Percentiles rank a stretch among this genome's conserved stretches.
These are phyloP conservation scores for Ganoderma leucocontextum DNA, from an alignment of 1,284 basidiomycete species.

Conservation along the genomic window DNA sequence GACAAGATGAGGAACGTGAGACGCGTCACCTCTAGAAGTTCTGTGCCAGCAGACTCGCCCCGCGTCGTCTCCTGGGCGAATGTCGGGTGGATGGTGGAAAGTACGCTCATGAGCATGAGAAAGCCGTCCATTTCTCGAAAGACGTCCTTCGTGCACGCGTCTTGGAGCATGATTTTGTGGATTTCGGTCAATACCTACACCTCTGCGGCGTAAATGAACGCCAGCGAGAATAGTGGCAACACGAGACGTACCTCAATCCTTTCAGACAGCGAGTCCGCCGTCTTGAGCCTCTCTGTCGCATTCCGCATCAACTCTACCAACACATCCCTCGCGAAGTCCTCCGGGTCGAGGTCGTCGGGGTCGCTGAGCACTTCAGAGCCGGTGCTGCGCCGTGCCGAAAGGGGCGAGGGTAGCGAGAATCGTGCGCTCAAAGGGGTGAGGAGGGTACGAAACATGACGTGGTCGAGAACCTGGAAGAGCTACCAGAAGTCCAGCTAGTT, in stretches of 20 bases:
- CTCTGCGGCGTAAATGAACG: slow-evolving; percentile 9
- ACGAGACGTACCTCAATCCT: slow-evolving; percentile 57
- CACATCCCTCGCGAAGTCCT: slow-evolving; percentile 78
- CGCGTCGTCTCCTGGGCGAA: slow-evolving; percentile 48
- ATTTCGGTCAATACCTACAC: slow-evolving; percentile 67
- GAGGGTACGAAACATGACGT: slow-evolving; percentile 44
- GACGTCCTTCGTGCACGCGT: slow-evolving; percentile 70
- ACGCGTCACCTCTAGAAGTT: slow-evolving; percentile 61
- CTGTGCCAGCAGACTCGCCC: slow-evolving; percentile 51
- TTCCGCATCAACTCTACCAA: slow-evolving; percentile 75
- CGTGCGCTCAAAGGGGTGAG: slow-evolving; percentile 47
- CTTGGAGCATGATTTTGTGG: slow-evolving; percentile 65
- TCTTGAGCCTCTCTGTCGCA: slow-evolving; percentile 70
- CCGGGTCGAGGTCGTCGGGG: slow-evolving; percentile 59
- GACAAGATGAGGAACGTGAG: slow-evolving; percentile 68
- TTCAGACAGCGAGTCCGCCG: slow-evolving; percentile 52
- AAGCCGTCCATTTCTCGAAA: slow-evolving; percentile 85
- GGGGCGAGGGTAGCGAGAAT: slow-evolving; percentile 39
- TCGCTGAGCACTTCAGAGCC: slow-evolving; percentile 34
- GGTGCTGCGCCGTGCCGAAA: slow-evolving; percentile 34
- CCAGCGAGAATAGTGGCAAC: neutral
- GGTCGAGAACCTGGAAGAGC: slow-evolving; percentile 9
- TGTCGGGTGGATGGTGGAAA: slow-evolving; percentile 61
- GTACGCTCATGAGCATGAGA: slow-evolving; percentile 71
- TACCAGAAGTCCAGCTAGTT: slow-evolving; percentile 26